Conservation (phyloP, 371 early-diverging fungal species). For the Mortierella sp. region DNA sequence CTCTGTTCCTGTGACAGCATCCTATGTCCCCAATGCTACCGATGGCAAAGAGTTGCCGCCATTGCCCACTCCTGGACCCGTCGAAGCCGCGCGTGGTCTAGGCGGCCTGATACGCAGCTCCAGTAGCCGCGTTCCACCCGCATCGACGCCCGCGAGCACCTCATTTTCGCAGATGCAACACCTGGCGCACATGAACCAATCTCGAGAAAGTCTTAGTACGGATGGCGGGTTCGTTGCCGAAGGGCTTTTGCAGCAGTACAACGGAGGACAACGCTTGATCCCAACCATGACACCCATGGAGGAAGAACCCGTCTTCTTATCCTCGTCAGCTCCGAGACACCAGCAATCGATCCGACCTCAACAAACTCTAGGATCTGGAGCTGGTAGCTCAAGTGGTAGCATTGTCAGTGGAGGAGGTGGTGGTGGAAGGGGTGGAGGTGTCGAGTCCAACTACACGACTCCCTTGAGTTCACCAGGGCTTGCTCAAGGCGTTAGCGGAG, state of each 20-base stretch:
- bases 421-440: too few relatives aligned
- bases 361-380: too few relatives aligned
- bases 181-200: conserved; percentile 6
- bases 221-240: conserved; percentile 37
- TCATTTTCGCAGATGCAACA: conserved; percentile 8
- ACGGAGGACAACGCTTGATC: conserved; percentile 12
- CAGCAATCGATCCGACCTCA: too few relatives aligned
- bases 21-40: conserved; percentile 46
- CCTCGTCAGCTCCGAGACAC: conserved; percentile 2
- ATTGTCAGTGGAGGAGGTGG: too few relatives aligned
- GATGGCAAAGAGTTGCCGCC: conserved; percentile 30
- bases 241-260: conserved; percentile 37
- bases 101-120: neutral
- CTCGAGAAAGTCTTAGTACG: conserved; percentile 41
- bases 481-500: neutral
- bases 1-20: conserved; percentile 20
- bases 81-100: too few relatives aligned
- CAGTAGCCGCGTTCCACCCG: neutral
- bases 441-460: too few relatives aligned
- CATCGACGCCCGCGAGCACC: neutral
- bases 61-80: neutral
- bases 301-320: conserved; percentile 6
- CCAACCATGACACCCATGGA: conserved; percentile 1
- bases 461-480: neutral
- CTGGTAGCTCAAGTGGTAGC: too few relatives aligned